phyloP scores from a whole-genome alignment of 1,139 yeast species.

The Cylindricascospora bacillispora region DNA sequence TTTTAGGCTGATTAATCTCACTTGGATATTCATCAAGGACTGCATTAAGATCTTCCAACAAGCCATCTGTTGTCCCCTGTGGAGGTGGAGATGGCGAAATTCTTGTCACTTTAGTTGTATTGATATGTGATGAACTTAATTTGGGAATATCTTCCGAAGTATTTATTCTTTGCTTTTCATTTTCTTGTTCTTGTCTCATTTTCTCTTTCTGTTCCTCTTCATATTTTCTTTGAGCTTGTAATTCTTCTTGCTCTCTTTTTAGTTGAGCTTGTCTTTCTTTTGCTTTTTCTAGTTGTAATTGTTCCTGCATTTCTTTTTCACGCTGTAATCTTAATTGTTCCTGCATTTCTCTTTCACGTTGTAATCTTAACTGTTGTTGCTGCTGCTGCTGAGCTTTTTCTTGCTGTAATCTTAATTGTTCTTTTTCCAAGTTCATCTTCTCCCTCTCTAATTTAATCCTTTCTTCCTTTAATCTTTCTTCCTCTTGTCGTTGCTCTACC shows the following conservation, averaged over 20 bases:
- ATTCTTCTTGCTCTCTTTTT: slow-evolving; percentile 1
- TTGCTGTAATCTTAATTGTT: background rate
- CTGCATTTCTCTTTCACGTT: slow-evolving; percentile 1
- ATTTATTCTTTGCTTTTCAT: background rate
- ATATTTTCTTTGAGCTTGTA: slow-evolving; percentile 1
- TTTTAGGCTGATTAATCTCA: slow-evolving; percentile 1
- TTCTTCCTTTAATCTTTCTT: background rate
- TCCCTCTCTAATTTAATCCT: background rate
- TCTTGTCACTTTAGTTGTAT: background rate
- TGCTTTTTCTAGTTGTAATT: too few species aligned
- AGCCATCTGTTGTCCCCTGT: slow-evolving; percentile 6
- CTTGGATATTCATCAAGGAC: slow-evolving; percentile 7
- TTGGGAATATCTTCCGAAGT: too few species aligned
- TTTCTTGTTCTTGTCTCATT: background rate
- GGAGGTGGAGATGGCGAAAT: background rate
- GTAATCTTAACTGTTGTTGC: background rate
- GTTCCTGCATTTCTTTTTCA: too few species aligned
- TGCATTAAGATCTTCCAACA: slow-evolving; percentile 18
- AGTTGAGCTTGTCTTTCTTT: too few species aligned
- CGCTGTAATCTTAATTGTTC: background rate
- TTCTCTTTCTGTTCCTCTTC: slow-evolving; percentile 1
- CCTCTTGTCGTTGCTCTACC: background rate
- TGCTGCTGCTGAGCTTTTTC: background rate
- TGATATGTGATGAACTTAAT: too few species aligned
- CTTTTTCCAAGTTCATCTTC: background rate